Evolutionary conservation across 805 yeast genomes (phyloP), one percentile per base, ranked within the genome.

Genomic region (Lachancea thermotolerans): DNA sequence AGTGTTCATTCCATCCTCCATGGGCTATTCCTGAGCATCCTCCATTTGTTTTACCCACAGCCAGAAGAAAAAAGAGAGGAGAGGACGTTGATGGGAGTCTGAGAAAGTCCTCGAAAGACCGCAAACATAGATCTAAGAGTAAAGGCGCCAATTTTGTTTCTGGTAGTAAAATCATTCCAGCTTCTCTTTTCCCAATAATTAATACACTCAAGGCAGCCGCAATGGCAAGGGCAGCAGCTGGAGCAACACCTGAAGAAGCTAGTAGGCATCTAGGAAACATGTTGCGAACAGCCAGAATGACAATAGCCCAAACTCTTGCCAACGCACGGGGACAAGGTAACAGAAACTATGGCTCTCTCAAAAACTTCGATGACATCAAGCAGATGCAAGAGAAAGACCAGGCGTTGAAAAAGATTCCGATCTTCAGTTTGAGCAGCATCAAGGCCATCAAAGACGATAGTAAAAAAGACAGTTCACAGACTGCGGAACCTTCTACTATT

Each of bases 191-290:
- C 25, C 65, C 67, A 3, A 56, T 64, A 8, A 56, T 62, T 11
- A 62, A 58, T 10, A 61, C 67, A 5, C 45, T 64, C 28, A 60
- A 62, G 37, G 57, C 62, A 10, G 68, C 68, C 5, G 67, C 68
- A 3, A 60, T 53, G 41, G 57, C 59, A 1, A 60, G 58, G 35
- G 59, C 60, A 4, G 63, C 62, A 2, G 57, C 60, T 18, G 68
- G 67, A n/a, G 61, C 60, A 2, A 53, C 64, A 8, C 57, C 62
- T 2, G 65, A 64, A 39, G 65, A 62, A 31, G 56, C 64, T 6
- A 52, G 58, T 2, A 52, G 44, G 38, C 65, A 61, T 39, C 39
- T 64, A 28, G 50, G 54, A 45, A 48, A 56, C 10, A 60, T 64
- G 42, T 51, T 64, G 10, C 58, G 60, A 30, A 63, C 59, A 32